Percentiles rank a stretch among this genome's conserved stretches.
phyloP scores from a whole-genome alignment of 192 early-diverging fungal species.

The Coemansia sp. region DNA sequence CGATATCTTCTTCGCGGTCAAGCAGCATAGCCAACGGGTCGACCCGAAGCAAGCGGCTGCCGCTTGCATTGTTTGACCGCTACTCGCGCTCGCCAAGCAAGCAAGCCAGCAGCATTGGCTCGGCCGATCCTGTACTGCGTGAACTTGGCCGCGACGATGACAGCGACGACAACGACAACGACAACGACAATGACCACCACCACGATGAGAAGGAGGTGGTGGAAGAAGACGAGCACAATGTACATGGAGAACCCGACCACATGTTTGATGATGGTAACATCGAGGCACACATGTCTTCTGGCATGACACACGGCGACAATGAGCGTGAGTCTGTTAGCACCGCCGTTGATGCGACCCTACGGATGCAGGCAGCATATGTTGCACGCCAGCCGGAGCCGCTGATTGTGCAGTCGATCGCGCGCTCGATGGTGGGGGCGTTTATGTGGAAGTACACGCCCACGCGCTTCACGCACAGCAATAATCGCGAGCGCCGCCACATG shows the following conservation, averaged over 20 bases:
- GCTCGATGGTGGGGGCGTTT: slow-evolving; percentile 77
- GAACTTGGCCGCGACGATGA: slow-evolving; percentile 26
- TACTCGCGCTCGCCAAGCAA: slow-evolving; percentile 7
- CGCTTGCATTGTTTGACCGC: slow-evolving; percentile 13
- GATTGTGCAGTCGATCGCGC: slow-evolving; percentile 69
- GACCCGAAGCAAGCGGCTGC: slow-evolving; percentile 1
- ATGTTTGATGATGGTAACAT: background rate
- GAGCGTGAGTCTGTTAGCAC: slow-evolving; percentile 26
- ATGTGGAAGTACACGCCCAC: slow-evolving; percentile 72
- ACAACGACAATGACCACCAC: background rate
- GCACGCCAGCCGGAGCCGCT: slow-evolving; percentile 58
- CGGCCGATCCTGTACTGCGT: background rate
- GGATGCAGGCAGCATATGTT: slow-evolving; percentile 20
- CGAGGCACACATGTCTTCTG: background rate
- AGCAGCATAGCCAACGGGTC: slow-evolving; percentile 18
- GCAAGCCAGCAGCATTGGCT: background rate
- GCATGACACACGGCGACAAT: background rate
- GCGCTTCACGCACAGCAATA: slow-evolving; percentile 48
- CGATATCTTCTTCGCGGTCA: slow-evolving; percentile 16
- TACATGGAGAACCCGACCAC: background rate
- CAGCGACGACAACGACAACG: slow-evolving; percentile 2
- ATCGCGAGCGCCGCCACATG: slow-evolving; percentile 63
- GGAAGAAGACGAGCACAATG: background rate
- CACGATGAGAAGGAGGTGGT: background rate
- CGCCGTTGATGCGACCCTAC: slow-evolving; percentile 23